Percentiles rank a stretch among this genome's conserved stretches.
Evolutionary conservation across 805 yeast species (phyloP).

Genomic region (Pichia rugopelliculosa): DNA sequence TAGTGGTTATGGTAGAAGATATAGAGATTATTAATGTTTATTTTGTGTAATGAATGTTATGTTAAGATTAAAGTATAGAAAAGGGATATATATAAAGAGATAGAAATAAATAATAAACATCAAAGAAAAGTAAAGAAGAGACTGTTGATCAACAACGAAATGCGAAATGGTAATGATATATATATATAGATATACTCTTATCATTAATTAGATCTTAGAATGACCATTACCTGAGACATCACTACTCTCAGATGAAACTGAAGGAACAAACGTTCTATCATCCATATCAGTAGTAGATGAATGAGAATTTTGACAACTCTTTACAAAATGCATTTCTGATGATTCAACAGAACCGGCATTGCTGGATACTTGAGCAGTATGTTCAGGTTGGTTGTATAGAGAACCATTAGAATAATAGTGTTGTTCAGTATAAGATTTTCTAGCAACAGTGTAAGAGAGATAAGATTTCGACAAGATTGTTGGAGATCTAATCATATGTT

Average conservation of each 20-base stretch:
- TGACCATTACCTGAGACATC: slow-evolving; percentile 6
- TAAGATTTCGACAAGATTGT: slow-evolving; percentile 17
- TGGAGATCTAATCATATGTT: slow-evolving; percentile 16
- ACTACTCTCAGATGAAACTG: slow-evolving; percentile 22
- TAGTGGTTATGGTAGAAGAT: neutral
- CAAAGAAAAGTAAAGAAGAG: neutral
- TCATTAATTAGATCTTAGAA: neutral
- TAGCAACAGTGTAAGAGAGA: slow-evolving; percentile 20
- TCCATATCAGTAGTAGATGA: slow-evolving; percentile 8
- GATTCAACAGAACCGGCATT: slow-evolving; percentile 27
- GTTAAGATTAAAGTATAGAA: neutral
- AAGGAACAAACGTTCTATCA: slow-evolving; percentile 26
- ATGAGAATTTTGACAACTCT: slow-evolving; percentile 15
- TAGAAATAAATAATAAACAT: neutral
- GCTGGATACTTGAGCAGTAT: slow-evolving; percentile 19
- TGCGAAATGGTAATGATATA: too few species aligned
- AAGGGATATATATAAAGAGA: neutral
- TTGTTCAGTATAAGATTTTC: slow-evolving; percentile 19
- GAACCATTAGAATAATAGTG: slow-evolving; percentile 17
- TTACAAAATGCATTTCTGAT: slow-evolving; percentile 22
- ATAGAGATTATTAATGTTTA: neutral
- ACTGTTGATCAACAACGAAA: neutral
- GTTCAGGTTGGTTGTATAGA: slow-evolving; percentile 14
- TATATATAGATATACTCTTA: too few species aligned
- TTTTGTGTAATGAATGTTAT: neutral